Evolutionary conservation across 257 asterid species (phyloP), one percentile per base, ranked within the genome.

Genomic region (Petunia axillaris): DNA sequence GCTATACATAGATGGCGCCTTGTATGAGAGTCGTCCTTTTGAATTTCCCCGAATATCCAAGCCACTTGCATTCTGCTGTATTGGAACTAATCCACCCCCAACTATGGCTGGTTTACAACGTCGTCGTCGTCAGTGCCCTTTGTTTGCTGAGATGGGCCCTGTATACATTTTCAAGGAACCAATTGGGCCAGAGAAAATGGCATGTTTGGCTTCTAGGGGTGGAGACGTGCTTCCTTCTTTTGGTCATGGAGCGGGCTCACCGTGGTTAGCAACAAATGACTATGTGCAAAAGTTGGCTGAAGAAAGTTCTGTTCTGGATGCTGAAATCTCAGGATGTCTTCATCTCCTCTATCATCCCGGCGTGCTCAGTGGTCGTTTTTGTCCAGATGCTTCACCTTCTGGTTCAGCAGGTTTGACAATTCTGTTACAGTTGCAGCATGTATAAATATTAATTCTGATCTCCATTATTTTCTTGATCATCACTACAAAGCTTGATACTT

Each of bases 21-120:
- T 93, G 87, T 91, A 93, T 74, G 99, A 95, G 87, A 91, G 93
- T 79, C 97, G 97, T 36, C 96, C 97, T 64, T 95, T 95, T 82
- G 99, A 95, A 76, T 93, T 92, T 86, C 99, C 99, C 46, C 88
- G 96, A 83, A 95, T 95, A 87, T 93, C 99, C 80, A 95, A 90
- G 88, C 97, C 98, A n/a, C 98, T 95, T 80, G 96, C 99, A 60
- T 95, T 93, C 87, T 95, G 99, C 90, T 95, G 99, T 87, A 92
- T 95, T 58, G 99, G 98, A 68, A 95, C 99, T 76, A 95, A 95
- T 86, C 99, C 99, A 81, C 99, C 98, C 70, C 99, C 99, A 85
- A 95, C 99, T 75, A 95, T 95, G 96, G 99, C 99, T 87, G 98
- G 99, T 67, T 85, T 93, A 86, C 99, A 93, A 83, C 97, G 99